phyloP scores from a whole-genome alignment of 805 yeast species.

The Barnettozyma botsteinii region DNA sequence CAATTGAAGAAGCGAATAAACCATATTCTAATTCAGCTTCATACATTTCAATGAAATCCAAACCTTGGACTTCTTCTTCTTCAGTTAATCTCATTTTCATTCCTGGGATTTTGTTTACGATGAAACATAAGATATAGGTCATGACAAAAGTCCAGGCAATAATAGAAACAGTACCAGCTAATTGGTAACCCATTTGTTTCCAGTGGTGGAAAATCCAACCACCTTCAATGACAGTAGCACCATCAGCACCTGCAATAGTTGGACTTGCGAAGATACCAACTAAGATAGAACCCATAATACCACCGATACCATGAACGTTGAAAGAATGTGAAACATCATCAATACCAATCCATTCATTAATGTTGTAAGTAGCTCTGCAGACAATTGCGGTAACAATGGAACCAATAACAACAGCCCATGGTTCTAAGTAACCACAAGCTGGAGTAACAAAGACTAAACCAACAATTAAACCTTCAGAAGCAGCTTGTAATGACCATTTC shows the following conservation, averaged over 20 bases:
- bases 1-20: conserved; percentile 4
- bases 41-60: conserved; percentile 47
- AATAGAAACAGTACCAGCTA: conserved; percentile 47
- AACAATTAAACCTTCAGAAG: conserved; percentile 90
- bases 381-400: conserved; percentile 74
- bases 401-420: conserved; percentile 85
- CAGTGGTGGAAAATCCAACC: conserved; percentile 93
- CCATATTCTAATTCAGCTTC: conserved; percentile 36
- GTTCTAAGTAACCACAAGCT: conserved; percentile 81
- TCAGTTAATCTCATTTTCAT: conserved; percentile 37
- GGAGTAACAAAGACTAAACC: conserved; percentile 99
- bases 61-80: conserved; percentile 46
- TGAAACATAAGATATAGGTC: conserved; percentile 38
- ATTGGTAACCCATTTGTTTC: conserved; percentile 85
- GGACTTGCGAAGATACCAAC: conserved; percentile 83
- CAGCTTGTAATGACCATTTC: conserved; percentile 89
- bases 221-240: conserved; percentile 74
- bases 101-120: conserved; percentile 48
- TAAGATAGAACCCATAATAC: conserved; percentile 78
- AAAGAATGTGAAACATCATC: conserved; percentile 92
- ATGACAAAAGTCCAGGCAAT: conserved; percentile 40
- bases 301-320: conserved; percentile 97
- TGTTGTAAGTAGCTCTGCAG: conserved; percentile 82
- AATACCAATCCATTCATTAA: conserved; percentile 69
- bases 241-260: conserved; percentile 85